These are phyloP conservation scores for Aspergillus tubingensis DNA, from an alignment of 2,329 filamentous ascomycete species.

Conservation along the genomic window DNA sequence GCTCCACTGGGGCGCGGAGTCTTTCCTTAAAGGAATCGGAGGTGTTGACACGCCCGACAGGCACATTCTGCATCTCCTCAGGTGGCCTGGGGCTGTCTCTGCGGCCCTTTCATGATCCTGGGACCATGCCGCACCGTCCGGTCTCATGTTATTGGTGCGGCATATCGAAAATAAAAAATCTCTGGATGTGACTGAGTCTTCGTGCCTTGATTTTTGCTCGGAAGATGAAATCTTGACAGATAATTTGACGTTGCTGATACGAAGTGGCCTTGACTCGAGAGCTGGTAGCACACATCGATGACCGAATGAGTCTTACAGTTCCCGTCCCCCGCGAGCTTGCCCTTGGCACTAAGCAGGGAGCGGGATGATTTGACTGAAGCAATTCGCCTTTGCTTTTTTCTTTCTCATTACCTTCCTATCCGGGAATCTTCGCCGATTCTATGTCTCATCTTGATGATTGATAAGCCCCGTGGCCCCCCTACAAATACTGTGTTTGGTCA, in stretches of 20 bases:
- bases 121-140: constrained; percentile 15
- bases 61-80: constrained; percentile 6
- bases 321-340: constrained; percentile 10
- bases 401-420: constrained; percentile 2
- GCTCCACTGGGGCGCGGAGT: not conserved
- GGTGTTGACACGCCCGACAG: constrained; percentile 12
- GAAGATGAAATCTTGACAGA: constrained; percentile 2
- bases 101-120: constrained; percentile 14
- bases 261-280: constrained; percentile 20
- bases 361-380: constrained; percentile 18
- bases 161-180: constrained; percentile 9
- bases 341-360: constrained; percentile 22
- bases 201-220: constrained; percentile 5
- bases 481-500: not conserved
- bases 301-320: constrained; percentile 13
- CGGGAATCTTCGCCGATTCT: not conserved
- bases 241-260: constrained; percentile 17
- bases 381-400: constrained; percentile 8
- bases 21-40: not conserved
- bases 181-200: constrained; percentile 14
- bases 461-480: constrained; percentile 1
- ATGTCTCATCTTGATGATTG: not conserved
- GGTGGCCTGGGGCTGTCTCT: constrained; percentile 15
- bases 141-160: constrained; percentile 20
- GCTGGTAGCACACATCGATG: constrained; percentile 20